Evolutionary conservation across 805 yeast genomes (phyloP), one percentile per base, ranked within the genome.

Genomic region (Cyberlindnera americana): DNA sequence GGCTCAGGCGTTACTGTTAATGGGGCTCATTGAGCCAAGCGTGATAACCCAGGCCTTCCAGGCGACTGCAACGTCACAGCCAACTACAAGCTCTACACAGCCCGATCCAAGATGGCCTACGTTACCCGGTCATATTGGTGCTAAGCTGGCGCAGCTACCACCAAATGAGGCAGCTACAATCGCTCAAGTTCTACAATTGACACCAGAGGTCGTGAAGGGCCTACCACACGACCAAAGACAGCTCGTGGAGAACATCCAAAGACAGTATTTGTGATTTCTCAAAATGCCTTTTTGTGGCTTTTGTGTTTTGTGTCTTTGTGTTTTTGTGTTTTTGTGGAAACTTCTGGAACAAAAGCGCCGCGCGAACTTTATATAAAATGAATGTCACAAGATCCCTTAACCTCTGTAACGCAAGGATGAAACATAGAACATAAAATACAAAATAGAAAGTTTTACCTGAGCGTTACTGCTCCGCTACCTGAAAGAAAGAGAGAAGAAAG

Each of bases 21-120:
- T 84, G 90, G 95, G 93, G 1, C 70, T 84, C 30, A 76, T 84
- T 17, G 85, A 83, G 56, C 68, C 72, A 27, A 78, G 76, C 32
- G 83, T 81, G n/a, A 77, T 83, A n/a, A 69, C 70, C 25, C 75
- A 78, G 44, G 76, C 85, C 5, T 58, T 49, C 53, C 54, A 58
- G 18, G 24, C 51, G 5, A 30, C 52, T 41, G 12, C 50, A 17
- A 37, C 48, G 9, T 21, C 44, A 29, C 18, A 13, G 4, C 21
- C 35, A 16, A 8, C 36, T 19, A 17, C 33, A 4, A 17, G 9
- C 19, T 47, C 38, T 14, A 49, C 50, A 11, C 44, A 35, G 10
- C 34, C 34, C 5, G 61, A 59, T 35, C 66, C 71, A 9, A 65
- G 65, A 44, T 75, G 79, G 79, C 57, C 73, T 9, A 61, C 66